Percentiles rank a stretch among this genome's conserved stretches.
Conservation (phyloP, 176 grass and related monocot genomes). For the Avena eriantha region DNA sequence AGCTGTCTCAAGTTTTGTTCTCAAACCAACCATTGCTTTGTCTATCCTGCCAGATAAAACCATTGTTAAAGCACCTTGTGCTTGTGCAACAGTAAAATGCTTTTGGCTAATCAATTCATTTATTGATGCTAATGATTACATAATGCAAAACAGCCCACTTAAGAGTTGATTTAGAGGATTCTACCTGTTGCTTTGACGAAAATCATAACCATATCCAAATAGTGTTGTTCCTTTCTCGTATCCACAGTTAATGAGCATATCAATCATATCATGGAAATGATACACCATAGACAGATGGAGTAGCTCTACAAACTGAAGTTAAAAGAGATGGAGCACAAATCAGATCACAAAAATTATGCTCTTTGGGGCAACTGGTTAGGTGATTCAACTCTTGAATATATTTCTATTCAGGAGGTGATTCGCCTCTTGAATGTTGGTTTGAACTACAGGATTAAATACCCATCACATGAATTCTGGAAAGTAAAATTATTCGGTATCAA, state of each 20-base stretch:
- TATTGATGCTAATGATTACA: constrained; percentile 20
- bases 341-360: constrained; percentile 21
- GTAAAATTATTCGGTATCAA: not conserved
- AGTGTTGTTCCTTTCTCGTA: constrained; percentile 86
- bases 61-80: constrained; percentile 41
- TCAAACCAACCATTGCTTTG: constrained; percentile 80
- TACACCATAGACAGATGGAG: constrained; percentile 72
- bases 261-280: constrained; percentile 96
- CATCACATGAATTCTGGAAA: constrained; percentile 7
- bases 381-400: not conserved
- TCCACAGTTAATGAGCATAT: constrained; percentile 88
- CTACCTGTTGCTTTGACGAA: constrained; percentile 92
- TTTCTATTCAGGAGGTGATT: not conserved
- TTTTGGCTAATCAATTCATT: not conserved
- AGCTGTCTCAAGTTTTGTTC: constrained; percentile 85
- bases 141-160: not conserved
- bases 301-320: constrained; percentile 66
- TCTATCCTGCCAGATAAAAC: constrained; percentile 74
- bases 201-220: constrained; percentile 98
- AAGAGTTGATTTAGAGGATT: not conserved
- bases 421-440: not conserved
- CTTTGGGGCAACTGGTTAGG: constrained; percentile 5
- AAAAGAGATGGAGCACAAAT: constrained; percentile 16
- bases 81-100: constrained; percentile 18
- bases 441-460: not conserved